A percentile compares a stretch with the other conserved stretches of the same genome.
Conservation (phyloP, 805 yeast species). For the Ogataea sp. region DNA sequence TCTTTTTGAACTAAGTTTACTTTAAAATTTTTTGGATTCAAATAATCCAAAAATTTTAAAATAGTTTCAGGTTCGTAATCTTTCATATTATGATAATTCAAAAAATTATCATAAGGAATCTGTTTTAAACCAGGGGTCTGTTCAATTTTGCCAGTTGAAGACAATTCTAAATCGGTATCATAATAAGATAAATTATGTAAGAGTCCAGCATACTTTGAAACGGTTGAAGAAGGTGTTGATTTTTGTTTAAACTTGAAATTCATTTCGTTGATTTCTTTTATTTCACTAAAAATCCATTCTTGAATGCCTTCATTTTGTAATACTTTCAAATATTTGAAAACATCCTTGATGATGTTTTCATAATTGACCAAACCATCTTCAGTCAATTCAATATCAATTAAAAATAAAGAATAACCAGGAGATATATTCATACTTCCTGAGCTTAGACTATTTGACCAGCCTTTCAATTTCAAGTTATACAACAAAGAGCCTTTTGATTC, state of each 20-base stretch:
- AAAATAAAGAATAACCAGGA: conserved; percentile 58
- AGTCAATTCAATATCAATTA: conserved; percentile 71
- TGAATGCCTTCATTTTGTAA: conserved; percentile 53
- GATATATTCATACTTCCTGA: conserved; percentile 66
- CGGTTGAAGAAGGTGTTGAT: conserved; percentile 61
- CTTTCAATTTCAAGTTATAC: conserved; percentile 55
- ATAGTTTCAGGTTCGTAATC: conserved; percentile 53
- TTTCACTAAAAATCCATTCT: conserved; percentile 74
- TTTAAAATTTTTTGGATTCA: conserved; percentile 56
- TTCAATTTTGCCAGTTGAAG: conserved; percentile 1
- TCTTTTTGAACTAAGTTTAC: conserved; percentile 45
- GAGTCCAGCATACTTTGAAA: conserved; percentile 35
- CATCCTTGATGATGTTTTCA: conserved; percentile 45
- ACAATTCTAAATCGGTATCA: conserved; percentile 11
- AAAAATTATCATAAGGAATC: conserved; percentile 58
- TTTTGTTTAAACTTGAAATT: conserved; percentile 80
- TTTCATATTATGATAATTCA: conserved; percentile 47
- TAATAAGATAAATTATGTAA: conserved; percentile 18
- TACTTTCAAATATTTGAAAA: conserved; percentile 71
- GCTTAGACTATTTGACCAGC: conserved; percentile 76
- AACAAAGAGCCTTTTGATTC: conserved; percentile 85
- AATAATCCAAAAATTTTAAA: conserved; percentile 34
- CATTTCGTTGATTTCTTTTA: conserved; percentile 57
- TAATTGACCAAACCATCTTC: conserved; percentile 60
- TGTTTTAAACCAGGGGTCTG: conserved; percentile 9